These are phyloP conservation scores for Boletus pseudo-olivaceus DNA, from an alignment of 768 basidiomycete species.

Conservation along the genomic window DNA sequence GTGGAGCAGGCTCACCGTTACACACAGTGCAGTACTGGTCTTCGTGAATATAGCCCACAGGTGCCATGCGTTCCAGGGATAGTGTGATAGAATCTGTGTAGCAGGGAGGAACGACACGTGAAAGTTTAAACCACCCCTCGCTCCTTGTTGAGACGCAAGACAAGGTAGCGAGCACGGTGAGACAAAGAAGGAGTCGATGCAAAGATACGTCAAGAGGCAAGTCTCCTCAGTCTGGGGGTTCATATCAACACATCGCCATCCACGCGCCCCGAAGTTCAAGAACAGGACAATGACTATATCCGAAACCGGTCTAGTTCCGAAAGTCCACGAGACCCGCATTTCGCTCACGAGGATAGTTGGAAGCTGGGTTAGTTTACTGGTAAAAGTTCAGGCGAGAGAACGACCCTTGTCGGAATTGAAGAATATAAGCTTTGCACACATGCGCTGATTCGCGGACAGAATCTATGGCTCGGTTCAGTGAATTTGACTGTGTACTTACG, in stretches of 20 bases:
- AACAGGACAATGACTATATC: constrained; percentile 32
- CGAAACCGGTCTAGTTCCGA: constrained; percentile 38
- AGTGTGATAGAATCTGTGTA: background rate
- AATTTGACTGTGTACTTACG: constrained; percentile 12
- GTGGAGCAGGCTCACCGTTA: constrained; percentile 15
- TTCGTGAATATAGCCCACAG: constrained; percentile 14
- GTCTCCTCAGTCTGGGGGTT: constrained; percentile 8
- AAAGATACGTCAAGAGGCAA: constrained; percentile 17
- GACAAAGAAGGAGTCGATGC: constrained; percentile 17
- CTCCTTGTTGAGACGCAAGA: constrained; percentile 34
- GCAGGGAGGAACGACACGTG: background rate
- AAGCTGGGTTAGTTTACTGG: background rate
- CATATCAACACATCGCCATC: constrained; percentile 18
- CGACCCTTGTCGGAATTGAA: constrained; percentile 15
- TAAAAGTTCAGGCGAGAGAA: constrained; percentile 10
- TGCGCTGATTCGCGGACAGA: constrained; percentile 3
- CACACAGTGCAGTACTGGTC: constrained; percentile 5
- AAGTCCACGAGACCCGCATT: constrained; percentile 10
- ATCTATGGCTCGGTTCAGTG: constrained; percentile 1
- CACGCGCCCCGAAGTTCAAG: constrained; percentile 16
- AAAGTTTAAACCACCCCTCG: constrained; percentile 14
- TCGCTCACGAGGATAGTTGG: constrained; percentile 12
- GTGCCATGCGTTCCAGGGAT: constrained; percentile 7
- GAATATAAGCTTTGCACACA: constrained; percentile 16
- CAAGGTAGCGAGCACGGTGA: constrained; percentile 31